These are phyloP conservation scores for Acer yangbiense DNA, from an alignment of 345 rosid species.

Conservation along the genomic window DNA sequence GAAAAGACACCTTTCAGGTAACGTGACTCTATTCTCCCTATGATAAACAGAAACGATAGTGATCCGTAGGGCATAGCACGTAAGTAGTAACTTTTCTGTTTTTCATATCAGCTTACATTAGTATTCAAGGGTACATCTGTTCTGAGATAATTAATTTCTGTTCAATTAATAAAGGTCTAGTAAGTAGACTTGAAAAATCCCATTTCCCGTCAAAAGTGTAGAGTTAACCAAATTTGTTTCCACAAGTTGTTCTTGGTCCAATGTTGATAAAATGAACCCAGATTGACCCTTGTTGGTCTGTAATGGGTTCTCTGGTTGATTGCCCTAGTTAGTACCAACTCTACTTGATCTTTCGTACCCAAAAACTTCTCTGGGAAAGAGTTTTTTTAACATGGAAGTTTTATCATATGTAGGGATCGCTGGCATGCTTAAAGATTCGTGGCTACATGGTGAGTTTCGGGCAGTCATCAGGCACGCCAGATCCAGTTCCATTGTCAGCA, in stretches of 20 bases:
- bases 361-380: neutral
- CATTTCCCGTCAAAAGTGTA: neutral
- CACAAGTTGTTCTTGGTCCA: neutral
- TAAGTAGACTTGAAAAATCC: neutral
- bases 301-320: neutral
- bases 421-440: conserved; percentile 71
- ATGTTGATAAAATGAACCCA: neutral
- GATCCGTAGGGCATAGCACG: too few relatives aligned
- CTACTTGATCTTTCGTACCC: neutral
- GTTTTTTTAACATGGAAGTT: conserved; percentile 2
- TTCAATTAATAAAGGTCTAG: neutral
- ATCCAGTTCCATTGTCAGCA: conserved; percentile 78
- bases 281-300: neutral
- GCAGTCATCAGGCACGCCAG: conserved; percentile 79
- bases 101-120: neutral
- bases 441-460: conserved; percentile 92
- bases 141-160: neutral
- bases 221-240: neutral
- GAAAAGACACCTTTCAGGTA: conserved; percentile 90
- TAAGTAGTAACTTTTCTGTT: neutral
- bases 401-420: conserved; percentile 58
- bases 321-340: neutral
- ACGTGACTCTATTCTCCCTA: neutral
- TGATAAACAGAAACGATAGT: too few relatives aligned
- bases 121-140: neutral